These are phyloP conservation scores for Pistacia vera DNA, from an alignment of 345 rosid genomes.

Conservation along the genomic window DNA sequence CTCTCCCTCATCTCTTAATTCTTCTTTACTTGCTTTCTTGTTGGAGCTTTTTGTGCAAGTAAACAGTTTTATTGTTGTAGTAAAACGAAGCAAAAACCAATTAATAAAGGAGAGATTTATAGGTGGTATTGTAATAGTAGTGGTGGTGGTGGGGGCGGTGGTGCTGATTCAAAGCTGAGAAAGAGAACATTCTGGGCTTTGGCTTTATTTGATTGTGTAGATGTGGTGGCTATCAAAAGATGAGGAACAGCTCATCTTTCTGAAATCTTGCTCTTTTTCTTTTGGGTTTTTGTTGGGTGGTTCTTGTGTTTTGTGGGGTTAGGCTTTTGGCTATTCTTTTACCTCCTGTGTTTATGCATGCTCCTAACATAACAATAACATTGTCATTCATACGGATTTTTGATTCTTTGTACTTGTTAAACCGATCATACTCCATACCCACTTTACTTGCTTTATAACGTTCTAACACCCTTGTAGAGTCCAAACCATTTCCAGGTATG, in stretches of 20 bases:
- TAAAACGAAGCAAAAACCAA: background rate
- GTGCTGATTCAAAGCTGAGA: conserved; percentile 56
- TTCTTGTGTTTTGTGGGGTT: conserved; percentile 15
- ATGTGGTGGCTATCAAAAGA: conserved; percentile 46
- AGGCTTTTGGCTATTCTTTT: conserved; percentile 1
- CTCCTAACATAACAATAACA: conserved; percentile 7
- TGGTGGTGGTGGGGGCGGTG: conserved; percentile 31
- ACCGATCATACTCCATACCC: background rate
- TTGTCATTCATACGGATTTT: conserved; percentile 20
- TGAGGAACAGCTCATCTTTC: conserved; percentile 53
- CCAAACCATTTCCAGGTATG: conserved; percentile 20
- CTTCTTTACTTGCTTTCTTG: conserved; percentile 6
- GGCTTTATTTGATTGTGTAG: conserved; percentile 37
- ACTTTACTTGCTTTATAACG: conserved; percentile 17
- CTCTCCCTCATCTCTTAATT: too few species aligned
- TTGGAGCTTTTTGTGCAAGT: background rate
- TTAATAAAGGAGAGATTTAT: background rate
- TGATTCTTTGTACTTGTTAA: conserved; percentile 27
- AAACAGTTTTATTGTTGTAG: background rate
- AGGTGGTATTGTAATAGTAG: background rate
- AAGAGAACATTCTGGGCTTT: conserved; percentile 45
- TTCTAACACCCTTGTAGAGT: conserved; percentile 5
- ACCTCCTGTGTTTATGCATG: conserved; percentile 20
- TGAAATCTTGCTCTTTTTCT: conserved; percentile 33
- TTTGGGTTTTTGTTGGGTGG: conserved; percentile 21